Base-by-base conservation (phyloP, 1,284 basidiomycete genomes). In the Apiotrichum veenhuisii region DNA sequence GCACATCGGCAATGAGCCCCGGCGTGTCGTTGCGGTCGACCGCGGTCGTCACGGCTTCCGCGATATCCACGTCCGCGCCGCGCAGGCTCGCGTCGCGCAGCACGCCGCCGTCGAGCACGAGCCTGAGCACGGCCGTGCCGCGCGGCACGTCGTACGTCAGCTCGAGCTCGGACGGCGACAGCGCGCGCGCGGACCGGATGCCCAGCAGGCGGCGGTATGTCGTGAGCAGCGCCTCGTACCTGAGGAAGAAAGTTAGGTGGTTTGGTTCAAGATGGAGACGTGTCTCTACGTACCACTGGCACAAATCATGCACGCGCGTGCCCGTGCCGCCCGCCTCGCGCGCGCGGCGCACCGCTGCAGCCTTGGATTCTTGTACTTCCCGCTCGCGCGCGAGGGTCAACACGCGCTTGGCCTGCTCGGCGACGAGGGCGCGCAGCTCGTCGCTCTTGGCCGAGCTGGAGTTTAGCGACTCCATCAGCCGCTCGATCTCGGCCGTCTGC, bases 401-500 rank as follows among this genome's bases (percentile, higher is more conserved):
- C 20, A 76, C 75, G 52, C 87, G 84, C 30, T 82, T 77, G 27
- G 82, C 81, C 18, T 79, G 81, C 3, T 71, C 73, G 65, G 86
- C 85, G 23, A 90, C 75, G 25, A 78, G 77, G n/a, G 25, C 26
- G 64, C 85, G 84, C 18, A 83, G 78, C 5, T 73, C 76, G 20
- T 83, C 82, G n/a, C 86, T 80, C 49, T 71, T 71, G 40, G 71
- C 69, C 22, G 79, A 79, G 22, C 81, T 66, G 12, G 64, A 63
- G 47, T 80, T 79, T 11, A 82, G 73, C 50, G 84, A 80, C 46
- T 87, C 85, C 43, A 83, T 84, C 33, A 88, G 76, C n/a, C 72
- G 75, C 67, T 89, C 85, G 82, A 92, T 87, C 68, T 88, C 83
- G 12, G 75, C 79, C 15, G 86, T 82, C 67, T 91, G 89, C 18